Evolutionary conservation across 345 rosid genomes (phyloP), one percentile per base, ranked within the genome.

Genomic region (Lagerstroemia speciosa): DNA sequence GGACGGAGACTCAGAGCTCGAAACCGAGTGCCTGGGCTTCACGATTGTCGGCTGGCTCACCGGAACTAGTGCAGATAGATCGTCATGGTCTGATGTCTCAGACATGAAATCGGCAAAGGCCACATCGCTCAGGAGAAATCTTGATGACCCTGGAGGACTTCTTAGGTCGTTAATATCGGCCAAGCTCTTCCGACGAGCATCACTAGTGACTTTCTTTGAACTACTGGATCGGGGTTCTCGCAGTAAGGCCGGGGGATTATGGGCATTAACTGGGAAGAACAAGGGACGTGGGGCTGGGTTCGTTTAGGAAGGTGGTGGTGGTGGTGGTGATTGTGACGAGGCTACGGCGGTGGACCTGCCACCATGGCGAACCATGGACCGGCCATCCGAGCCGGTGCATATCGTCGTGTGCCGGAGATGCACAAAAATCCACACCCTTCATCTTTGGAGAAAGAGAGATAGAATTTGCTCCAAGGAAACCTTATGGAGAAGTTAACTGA

Each of bases 361-460:
- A 36, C 78, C 79, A 33, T 36, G 85, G 62, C 84, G 86, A 50
- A 79, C 81, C 66, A 79, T 65, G 67, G 93, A 80, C 16, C 77
- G 79, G 37, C 65, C 84, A 67, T 84, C 83, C 24, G 78, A 66
- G 74, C 79, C 78, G 5, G 87, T 52, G 72, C 93, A 80, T 67
- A 91, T 78, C 67, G 96, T 94, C 14, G 97, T 91, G 67, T 36
- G 94, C 82, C 24, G 92, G 91, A 68, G 96, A 89, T 62, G 91
- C 77, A 73, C 97, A 88, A 79, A 93, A 17, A 80, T 91, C 91
- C 80, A 84, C 76, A 65, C 76, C 60, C 74, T 86, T 89, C 98
- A 89, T 88, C 41, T 68, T 79, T 33, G 20, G 55, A 67, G 68
- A 6, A 41, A 50, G 26, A 33, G 16, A 45, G 31, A 52, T 64